Conservation (phyloP, 2,329 filamentous ascomycete species). For the Colletotrichum graminicola region DNA sequence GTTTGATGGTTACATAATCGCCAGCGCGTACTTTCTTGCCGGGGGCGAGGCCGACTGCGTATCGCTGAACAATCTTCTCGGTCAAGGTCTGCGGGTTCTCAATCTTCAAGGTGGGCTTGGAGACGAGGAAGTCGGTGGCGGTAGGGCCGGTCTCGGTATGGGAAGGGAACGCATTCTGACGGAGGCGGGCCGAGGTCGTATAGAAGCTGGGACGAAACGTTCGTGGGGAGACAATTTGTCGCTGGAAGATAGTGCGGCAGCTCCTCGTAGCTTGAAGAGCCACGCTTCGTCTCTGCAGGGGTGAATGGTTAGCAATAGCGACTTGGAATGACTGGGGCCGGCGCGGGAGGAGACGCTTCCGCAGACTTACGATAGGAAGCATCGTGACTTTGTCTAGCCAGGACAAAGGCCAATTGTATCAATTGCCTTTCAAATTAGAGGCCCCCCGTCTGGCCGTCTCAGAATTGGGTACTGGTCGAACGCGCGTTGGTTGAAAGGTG, state of each 20-base stretch:
- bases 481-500: neutral
- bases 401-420: constrained; percentile 19
- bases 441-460: no score
- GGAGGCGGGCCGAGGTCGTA: constrained; percentile 42
- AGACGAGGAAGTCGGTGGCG: constrained; percentile 65
- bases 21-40: constrained; percentile 83
- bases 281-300: constrained; percentile 47
- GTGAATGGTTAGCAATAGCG: neutral
- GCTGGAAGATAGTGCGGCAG: constrained; percentile 64
- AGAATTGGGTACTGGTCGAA: no score
- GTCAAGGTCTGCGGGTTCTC: constrained; percentile 80
- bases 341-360: no score
- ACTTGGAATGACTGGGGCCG: neutral
- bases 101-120: constrained; percentile 57
- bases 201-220: constrained; percentile 28
- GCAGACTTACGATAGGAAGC: constrained; percentile 38
- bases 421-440: neutral
- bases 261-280: constrained; percentile 46
- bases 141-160: constrained; percentile 67
- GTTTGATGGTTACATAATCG: constrained; percentile 81
- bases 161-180: constrained; percentile 71
- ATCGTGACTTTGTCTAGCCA: constrained; percentile 1
- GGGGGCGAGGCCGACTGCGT: constrained; percentile 79
- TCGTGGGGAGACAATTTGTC: constrained; percentile 31
- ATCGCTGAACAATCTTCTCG: constrained; percentile 90